Conservation (phyloP, 2,329 filamentous ascomycete species). For the Exophiala dermatitidis region DNA sequence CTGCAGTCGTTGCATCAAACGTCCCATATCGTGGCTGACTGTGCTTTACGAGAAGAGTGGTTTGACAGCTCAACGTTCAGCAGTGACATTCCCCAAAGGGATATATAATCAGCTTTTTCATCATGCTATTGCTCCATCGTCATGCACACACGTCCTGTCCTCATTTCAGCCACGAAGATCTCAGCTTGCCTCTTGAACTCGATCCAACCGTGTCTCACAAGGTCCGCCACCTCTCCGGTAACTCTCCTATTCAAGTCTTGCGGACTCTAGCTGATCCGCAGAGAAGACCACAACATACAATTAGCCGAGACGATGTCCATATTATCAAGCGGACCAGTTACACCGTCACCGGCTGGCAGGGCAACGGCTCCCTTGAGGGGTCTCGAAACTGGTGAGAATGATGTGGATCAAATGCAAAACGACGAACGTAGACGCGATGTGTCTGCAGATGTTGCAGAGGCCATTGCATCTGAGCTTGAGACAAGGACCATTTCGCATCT, state of each 20-base stretch:
- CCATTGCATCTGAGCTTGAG: not conserved
- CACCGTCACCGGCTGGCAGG: conserved; percentile 4
- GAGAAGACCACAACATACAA: conserved; percentile 1
- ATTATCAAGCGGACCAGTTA: conserved; percentile 5
- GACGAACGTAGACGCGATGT: not conserved
- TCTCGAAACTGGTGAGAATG: not conserved
- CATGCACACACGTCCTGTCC: conserved; percentile 15
- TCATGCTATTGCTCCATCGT: conserved; percentile 19
- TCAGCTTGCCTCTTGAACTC: conserved; percentile 1
- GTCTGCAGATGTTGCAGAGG: not conserved
- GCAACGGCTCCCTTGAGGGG: conserved; percentile 1
- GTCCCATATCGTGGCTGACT: not conserved
- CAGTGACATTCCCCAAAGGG: conserved; percentile 5
- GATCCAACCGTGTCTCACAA: not conserved
- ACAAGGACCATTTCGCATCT: not conserved
- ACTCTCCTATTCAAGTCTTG: conserved; percentile 6
- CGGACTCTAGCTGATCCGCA: conserved; percentile 14
- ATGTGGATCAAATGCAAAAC: not conserved
- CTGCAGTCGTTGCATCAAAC: not conserved
- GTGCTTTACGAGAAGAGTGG: not conserved
- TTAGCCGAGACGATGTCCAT: conserved; percentile 6
- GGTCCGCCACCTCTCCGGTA: conserved; percentile 7
- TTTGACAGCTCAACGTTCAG: not conserved
- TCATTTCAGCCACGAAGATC: conserved; percentile 6
- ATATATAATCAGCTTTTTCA: conserved; percentile 5